Conservation (phyloP, 352 stramenopile genomes). For the Globisporangium acanthophoron region DNA sequence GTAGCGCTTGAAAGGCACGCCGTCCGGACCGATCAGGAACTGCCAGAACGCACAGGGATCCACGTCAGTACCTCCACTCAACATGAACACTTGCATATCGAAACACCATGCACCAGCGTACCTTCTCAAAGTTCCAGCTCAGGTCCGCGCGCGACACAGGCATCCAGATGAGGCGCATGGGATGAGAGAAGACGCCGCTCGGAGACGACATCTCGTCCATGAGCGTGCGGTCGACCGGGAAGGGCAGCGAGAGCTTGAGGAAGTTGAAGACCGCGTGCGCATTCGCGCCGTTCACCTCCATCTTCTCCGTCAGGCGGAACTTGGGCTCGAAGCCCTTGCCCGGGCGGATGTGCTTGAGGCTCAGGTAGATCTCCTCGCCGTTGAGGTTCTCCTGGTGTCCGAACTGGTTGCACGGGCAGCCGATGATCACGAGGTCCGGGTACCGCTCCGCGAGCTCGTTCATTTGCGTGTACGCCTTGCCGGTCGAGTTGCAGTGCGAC, state of each 20-base stretch:
- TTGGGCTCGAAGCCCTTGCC: slow-evolving; percentile 61
- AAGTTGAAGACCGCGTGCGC: slow-evolving; percentile 80
- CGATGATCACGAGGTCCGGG: slow-evolving; percentile 64
- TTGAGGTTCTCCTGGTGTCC: slow-evolving; percentile 81
- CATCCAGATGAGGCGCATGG: slow-evolving; percentile 85
- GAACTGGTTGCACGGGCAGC: slow-evolving; percentile 79
- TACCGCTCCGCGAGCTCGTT: slow-evolving; percentile 61
- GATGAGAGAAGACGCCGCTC: slow-evolving; percentile 74
- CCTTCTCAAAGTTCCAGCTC: slow-evolving; percentile 85
- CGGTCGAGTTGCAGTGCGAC: slow-evolving; percentile 79
- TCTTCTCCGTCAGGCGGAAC: slow-evolving; percentile 75
- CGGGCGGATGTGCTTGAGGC: slow-evolving; percentile 64
- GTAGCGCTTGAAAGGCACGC: slow-evolving; percentile 76
- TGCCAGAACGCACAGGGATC: slow-evolving; percentile 13
- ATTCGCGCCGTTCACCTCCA: slow-evolving; percentile 77
- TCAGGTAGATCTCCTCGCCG: slow-evolving; percentile 72
- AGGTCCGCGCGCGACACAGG: slow-evolving; percentile 71
- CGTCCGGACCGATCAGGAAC: slow-evolving; percentile 75
- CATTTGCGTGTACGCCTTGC: slow-evolving; percentile 64
- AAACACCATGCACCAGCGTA: too few species aligned
- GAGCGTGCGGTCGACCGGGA: slow-evolving; percentile 64
- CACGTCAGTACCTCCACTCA: not conserved
- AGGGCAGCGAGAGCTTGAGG: slow-evolving; percentile 60
- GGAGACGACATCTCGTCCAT: slow-evolving; percentile 76
- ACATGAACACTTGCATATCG: too few species aligned